These are phyloP conservation scores for Penicillium expansum DNA, from an alignment of 2,329 filamentous ascomycete genomes.

Conservation along the genomic window DNA sequence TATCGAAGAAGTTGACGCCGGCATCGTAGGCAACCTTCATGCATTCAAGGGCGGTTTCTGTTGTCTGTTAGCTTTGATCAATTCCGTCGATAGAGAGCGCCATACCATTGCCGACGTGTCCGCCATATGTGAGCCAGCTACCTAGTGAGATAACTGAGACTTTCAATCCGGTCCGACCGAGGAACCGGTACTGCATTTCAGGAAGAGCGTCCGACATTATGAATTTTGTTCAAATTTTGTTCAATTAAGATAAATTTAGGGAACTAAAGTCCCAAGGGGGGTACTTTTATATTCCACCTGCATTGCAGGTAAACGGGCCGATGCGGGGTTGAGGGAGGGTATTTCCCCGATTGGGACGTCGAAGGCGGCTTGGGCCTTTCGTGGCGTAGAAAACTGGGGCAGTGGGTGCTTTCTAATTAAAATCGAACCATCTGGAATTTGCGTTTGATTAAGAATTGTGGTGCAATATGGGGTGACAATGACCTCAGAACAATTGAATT, in stretches of 20 bases:
- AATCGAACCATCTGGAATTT: neutral
- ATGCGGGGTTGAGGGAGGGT: constrained; percentile 11
- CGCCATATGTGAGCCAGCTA: constrained; percentile 65
- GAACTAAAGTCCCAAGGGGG: neutral
- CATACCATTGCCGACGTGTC: constrained; percentile 65
- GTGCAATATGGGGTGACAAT: neutral
- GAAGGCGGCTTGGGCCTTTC: neutral
- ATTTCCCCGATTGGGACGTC: constrained; percentile 16
- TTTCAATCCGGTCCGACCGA: constrained; percentile 69
- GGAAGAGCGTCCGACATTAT: constrained; percentile 24
- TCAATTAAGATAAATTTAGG: neutral
- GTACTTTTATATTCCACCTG: neutral
- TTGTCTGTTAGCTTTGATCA: neutral
- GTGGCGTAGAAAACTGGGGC: neutral
- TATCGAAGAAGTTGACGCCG: constrained; percentile 59
- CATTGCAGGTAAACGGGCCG: constrained; percentile 3
- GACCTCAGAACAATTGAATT: neutral
- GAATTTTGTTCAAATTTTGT: neutral
- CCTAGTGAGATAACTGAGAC: constrained; percentile 70
- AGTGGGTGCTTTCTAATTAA: neutral
- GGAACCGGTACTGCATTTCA: constrained; percentile 59
- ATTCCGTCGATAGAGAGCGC: neutral
- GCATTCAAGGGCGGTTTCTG: constrained; percentile 40
- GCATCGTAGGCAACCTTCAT: constrained; percentile 56
- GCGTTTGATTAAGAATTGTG: neutral